Conservation (phyloP, 768 basidiomycete genomes). For the Mycena floridula region DNA sequence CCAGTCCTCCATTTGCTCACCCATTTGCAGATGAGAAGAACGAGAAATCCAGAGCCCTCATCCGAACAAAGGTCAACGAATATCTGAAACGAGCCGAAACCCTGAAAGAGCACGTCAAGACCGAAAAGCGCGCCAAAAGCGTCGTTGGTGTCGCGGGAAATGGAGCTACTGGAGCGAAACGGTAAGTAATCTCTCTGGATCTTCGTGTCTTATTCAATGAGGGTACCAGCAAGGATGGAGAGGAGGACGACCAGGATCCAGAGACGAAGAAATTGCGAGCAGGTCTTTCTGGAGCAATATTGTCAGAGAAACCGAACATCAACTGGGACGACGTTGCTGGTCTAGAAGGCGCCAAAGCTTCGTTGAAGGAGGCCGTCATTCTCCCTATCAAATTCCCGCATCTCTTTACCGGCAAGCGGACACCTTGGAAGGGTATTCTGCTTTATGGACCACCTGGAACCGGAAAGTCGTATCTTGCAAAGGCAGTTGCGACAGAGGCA, state of each 20-base stretch:
- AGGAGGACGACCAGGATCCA: conserved; percentile 77
- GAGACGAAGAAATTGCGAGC: conserved; percentile 97
- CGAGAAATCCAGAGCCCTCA: conserved; percentile 82
- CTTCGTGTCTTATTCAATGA: not conserved
- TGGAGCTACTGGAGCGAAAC: conserved; percentile 25
- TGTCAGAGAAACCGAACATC: conserved; percentile 92
- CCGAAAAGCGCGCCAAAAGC: conserved; percentile 55
- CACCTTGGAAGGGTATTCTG: conserved; percentile 94
- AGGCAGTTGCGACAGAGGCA: conserved; percentile 98
- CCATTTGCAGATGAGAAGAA: conserved; percentile 77
- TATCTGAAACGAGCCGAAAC: conserved; percentile 90
- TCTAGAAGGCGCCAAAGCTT: conserved; percentile 89
- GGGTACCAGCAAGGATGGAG: conserved; percentile 34
- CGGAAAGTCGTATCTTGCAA: conserved; percentile 94
- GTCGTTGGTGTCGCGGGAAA: conserved; percentile 38
- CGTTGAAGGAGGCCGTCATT: conserved; percentile 97
- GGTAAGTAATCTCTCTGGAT: not conserved
- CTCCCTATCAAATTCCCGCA: conserved; percentile 99
- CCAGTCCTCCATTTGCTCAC: not conserved
- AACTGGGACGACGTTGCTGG: conserved; percentile 99
- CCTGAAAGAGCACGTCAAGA: conserved; percentile 74
- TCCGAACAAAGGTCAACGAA: conserved; percentile 83
- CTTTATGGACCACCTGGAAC: conserved; percentile 98
- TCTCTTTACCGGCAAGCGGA: conserved; percentile 96
- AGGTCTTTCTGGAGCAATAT: conserved; percentile 79